Evolutionary conservation across 176 grass and related monocot species (phyloP).

Genomic region (Phoenix roebelenii): DNA sequence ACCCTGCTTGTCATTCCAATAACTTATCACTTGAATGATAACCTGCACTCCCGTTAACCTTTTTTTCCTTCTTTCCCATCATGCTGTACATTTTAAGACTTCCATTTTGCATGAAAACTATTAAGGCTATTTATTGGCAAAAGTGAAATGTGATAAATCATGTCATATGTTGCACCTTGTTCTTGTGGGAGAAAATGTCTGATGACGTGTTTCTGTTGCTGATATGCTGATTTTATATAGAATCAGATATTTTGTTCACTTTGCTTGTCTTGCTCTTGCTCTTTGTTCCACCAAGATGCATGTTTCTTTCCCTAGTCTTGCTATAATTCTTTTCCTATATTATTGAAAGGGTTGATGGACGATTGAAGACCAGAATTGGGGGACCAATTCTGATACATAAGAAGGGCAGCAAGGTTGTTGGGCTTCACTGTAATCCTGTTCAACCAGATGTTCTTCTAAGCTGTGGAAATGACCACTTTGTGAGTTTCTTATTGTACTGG

Average conservation of each 20-base stretch:
- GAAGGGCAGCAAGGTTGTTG: slow-evolving; percentile 87
- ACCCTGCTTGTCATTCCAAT: too few species aligned
- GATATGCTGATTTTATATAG: too few species aligned
- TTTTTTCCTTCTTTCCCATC: not conserved
- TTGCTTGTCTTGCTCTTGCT: not conserved
- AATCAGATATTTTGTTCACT: too few species aligned
- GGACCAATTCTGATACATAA: slow-evolving; percentile 84
- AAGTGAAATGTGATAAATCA: too few species aligned
- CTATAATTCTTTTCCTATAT: slow-evolving; percentile 6
- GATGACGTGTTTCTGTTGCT: too few species aligned
- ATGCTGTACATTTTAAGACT: too few species aligned
- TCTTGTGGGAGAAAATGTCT: not conserved
- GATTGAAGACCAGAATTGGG: slow-evolving; percentile 47
- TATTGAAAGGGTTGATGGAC: slow-evolving; percentile 52
- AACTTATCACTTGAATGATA: too few species aligned
- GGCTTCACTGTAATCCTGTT: slow-evolving; percentile 78
- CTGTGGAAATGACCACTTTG: slow-evolving; percentile 93
- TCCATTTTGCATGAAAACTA: too few species aligned
- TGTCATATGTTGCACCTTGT: not conserved
- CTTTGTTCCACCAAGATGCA: too few species aligned
- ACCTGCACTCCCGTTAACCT: not conserved
- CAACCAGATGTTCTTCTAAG: slow-evolving; percentile 89
- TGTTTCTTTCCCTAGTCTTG: too few species aligned
- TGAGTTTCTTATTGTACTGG: slow-evolving; percentile 34
- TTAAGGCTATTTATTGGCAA: too few species aligned